phyloP scores from a whole-genome alignment of 257 asterid genomes.

The Anisodus tanguticus region DNA sequence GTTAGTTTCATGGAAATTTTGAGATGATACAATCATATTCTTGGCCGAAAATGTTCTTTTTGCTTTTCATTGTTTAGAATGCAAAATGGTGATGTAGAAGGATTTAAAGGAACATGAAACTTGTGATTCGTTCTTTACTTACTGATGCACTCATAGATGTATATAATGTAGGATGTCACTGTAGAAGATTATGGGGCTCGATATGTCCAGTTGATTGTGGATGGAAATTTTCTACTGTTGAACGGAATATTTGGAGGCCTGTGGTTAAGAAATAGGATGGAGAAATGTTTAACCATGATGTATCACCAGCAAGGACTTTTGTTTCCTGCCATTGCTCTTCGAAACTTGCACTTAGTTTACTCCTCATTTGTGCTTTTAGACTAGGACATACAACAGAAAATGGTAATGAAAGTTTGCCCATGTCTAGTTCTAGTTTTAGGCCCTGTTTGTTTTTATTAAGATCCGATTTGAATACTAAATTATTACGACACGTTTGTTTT shows the following conservation, averaged over 20 bases:
- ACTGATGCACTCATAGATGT: background rate
- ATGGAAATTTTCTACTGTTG: background rate
- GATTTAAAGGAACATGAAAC: slow-evolving; percentile 15
- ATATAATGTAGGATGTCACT: background rate
- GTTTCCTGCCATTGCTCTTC: background rate
- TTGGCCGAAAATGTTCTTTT: background rate
- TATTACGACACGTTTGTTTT: background rate
- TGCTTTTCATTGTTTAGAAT: background rate
- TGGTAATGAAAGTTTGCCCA: background rate
- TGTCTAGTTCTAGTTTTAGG: background rate
- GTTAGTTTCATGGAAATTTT: slow-evolving; percentile 44
- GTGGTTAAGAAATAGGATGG: background rate
- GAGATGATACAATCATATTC: slow-evolving; percentile 12
- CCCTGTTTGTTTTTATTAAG: background rate
- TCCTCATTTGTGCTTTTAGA: slow-evolving; percentile 20
- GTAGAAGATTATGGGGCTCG: background rate
- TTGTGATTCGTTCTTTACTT: background rate
- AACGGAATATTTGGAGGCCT: background rate
- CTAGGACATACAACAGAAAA: slow-evolving; percentile 7
- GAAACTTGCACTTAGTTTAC: background rate
- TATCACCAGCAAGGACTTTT: background rate
- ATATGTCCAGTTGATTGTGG: background rate
- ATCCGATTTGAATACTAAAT: background rate
- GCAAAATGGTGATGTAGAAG: background rate
- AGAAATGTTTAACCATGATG: background rate